Percentiles rank a stretch among this genome's conserved stretches.
phyloP scores from a whole-genome alignment of 257 asterid species.

The Ajuga chamaepitys region DNA sequence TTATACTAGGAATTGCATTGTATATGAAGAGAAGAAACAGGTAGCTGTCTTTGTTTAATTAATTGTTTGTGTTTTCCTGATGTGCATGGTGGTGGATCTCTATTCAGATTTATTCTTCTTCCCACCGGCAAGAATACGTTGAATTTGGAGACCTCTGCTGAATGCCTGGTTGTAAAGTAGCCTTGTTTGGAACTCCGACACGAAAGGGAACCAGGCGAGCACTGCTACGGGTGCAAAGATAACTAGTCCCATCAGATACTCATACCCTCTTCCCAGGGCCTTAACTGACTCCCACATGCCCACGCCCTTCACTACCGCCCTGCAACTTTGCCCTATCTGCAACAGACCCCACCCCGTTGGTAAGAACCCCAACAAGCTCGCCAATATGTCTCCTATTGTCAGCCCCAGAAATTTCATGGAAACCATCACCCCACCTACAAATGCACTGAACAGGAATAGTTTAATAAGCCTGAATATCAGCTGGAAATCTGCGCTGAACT shows the following conservation, averaged over 20 bases:
- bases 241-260: constrained; percentile 58
- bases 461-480: constrained; percentile 72
- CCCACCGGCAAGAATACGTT: constrained; percentile 74
- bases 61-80: too few relatives aligned
- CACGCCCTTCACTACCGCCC: constrained; percentile 42
- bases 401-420: constrained; percentile 48
- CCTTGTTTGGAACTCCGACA: constrained; percentile 74
- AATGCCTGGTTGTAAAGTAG: constrained; percentile 82
- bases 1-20: too few relatives aligned
- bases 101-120: constrained; percentile 47
- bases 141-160: constrained; percentile 80
- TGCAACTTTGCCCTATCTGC: constrained; percentile 59
- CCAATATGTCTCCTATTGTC: constrained; percentile 55
- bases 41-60: too few relatives aligned
- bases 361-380: constrained; percentile 65
- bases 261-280: constrained; percentile 74
- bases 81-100: too few relatives aligned
- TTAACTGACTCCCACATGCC: constrained; percentile 79
- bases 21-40: too few relatives aligned
- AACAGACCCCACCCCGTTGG: constrained; percentile 89
- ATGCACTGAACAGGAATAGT: constrained; percentile 47
- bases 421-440: constrained; percentile 37
- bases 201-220: constrained; percentile 82
- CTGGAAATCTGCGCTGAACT: constrained; percentile 82
- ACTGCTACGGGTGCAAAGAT: constrained; percentile 58